Conservation (phyloP, 805 yeast genomes). For the Pichia gijzeniarum region DNA sequence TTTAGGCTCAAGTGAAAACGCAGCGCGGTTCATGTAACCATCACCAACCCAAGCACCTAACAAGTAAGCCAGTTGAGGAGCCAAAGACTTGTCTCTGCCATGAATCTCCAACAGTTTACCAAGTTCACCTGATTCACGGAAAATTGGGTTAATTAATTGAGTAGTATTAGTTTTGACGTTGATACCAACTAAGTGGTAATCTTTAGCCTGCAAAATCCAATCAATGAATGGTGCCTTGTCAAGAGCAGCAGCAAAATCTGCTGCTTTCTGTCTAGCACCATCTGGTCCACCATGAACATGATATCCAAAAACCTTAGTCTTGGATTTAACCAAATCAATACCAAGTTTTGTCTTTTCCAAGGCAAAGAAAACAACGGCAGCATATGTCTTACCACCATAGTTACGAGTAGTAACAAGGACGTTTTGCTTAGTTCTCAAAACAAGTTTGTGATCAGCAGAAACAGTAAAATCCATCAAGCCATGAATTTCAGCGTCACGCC, state of each 20-base stretch:
- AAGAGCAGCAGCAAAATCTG: constrained; percentile 11
- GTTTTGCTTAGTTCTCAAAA: constrained; percentile 32
- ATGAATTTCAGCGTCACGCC: constrained; percentile 9
- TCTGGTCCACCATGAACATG: background rate
- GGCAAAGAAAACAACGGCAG: constrained; percentile 14
- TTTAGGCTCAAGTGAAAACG: constrained; percentile 27
- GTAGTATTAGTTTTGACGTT: constrained; percentile 1
- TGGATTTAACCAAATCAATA: background rate
- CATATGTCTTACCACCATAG: constrained; percentile 4
- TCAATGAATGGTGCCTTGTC: constrained; percentile 18
- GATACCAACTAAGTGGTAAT: constrained; percentile 16
- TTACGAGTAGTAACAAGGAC: background rate
- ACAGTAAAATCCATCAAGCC: constrained; percentile 24
- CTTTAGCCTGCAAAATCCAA: constrained; percentile 37
- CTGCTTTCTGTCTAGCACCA: constrained; percentile 9
- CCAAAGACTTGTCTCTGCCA: constrained; percentile 13
- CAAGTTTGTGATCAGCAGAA: constrained; percentile 35
- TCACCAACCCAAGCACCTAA: constrained; percentile 38
- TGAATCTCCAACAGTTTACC: background rate
- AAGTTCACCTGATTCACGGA: constrained; percentile 6
- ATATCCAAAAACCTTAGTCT: constrained; percentile 19
- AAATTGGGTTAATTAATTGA: constrained; percentile 24
- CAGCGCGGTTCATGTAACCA: constrained; percentile 25
- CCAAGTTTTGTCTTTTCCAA: background rate
- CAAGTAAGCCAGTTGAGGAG: constrained; percentile 31